These are phyloP conservation scores for Naganishia kalamii DNA, from an alignment of 768 basidiomycete genomes.

Conservation along the genomic window DNA sequence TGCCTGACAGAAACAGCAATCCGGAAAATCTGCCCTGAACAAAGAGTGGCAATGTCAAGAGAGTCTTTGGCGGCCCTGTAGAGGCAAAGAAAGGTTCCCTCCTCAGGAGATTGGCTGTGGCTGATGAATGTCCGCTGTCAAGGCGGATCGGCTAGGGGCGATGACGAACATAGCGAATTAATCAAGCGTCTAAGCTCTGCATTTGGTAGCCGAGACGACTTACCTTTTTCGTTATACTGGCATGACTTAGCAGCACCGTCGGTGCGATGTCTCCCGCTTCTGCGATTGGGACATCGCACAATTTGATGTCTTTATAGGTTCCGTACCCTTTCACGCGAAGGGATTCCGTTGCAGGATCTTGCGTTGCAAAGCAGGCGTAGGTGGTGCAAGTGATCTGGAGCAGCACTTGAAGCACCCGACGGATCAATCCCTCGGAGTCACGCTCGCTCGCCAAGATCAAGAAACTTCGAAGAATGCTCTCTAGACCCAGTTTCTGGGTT, in stretches of 20 bases:
- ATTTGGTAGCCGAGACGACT: background rate
- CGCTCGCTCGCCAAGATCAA: slow-evolving; percentile 21
- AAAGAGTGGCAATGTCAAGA: slow-evolving; percentile 3
- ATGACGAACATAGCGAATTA: background rate
- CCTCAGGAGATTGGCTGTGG: background rate
- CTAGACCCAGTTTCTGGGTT: background rate
- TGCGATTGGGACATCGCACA: slow-evolving; percentile 1
- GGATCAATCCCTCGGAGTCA: slow-evolving; percentile 8
- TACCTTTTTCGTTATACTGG: slow-evolving; percentile 1
- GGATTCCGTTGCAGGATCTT: background rate
- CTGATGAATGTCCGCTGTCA: no score
- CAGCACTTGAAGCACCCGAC: slow-evolving; percentile 15
- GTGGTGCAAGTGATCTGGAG: slow-evolving; percentile 16
- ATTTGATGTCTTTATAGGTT: background rate
- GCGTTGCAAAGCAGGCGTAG: slow-evolving; percentile 21
- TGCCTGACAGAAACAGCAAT: slow-evolving; percentile 16
- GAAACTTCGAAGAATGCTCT: slow-evolving; percentile 7
- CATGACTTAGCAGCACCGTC: slow-evolving; percentile 5
- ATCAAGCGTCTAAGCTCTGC: background rate
- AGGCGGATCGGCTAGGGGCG: no score
- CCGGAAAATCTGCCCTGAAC: slow-evolving; percentile 23
- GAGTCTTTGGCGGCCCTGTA: background rate
- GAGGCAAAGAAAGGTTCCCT: slow-evolving; percentile 21
- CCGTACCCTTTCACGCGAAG: slow-evolving; percentile 14
- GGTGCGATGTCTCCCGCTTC: slow-evolving; percentile 15